A percentile compares a stretch with the other conserved stretches of the same genome.
Conservation (phyloP, 768 basidiomycete species). For the Amanita rubescens region DNA sequence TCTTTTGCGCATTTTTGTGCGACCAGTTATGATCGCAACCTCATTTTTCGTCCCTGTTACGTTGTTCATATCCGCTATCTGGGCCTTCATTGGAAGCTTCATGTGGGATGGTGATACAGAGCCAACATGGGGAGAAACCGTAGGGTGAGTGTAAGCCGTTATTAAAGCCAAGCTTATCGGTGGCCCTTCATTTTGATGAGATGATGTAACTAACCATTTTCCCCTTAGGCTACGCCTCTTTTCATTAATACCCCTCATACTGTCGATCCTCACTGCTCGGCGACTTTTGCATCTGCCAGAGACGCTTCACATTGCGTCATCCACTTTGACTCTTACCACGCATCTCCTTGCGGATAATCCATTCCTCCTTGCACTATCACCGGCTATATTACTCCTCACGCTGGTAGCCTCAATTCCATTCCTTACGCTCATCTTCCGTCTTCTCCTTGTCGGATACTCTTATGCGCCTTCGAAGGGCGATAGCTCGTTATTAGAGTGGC, state of each 20-base stretch:
- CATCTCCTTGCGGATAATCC: conserved; percentile 65
- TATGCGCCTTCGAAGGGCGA: conserved; percentile 15
- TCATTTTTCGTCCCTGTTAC: conserved; percentile 71
- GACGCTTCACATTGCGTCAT: conserved; percentile 59
- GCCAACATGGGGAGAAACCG: conserved; percentile 77
- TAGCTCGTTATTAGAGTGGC: conserved; percentile 30
- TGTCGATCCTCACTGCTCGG: conserved; percentile 65
- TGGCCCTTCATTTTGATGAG: not conserved
- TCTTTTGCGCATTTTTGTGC: conserved; percentile 73
- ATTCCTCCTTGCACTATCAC: conserved; percentile 68
- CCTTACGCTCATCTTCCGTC: conserved; percentile 67
- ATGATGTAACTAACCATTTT: not conserved
- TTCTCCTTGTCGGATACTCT: conserved; percentile 62
- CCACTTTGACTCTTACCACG: conserved; percentile 53
- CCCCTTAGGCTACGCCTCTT: conserved; percentile 60
- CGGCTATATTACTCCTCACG: conserved; percentile 57
- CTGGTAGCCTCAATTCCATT: conserved; percentile 75
- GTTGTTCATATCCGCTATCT: conserved; percentile 65
- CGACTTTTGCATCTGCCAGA: conserved; percentile 66
- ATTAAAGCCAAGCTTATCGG: not conserved
- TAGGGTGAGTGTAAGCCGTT: conserved; percentile 47
- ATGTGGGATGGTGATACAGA: conserved; percentile 43
- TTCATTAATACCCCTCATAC: conserved; percentile 62
- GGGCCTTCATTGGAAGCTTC: conserved; percentile 80
- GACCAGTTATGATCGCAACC: conserved; percentile 75